phyloP scores from a whole-genome alignment of 768 basidiomycete species.

The Termitomyces titanicus region DNA sequence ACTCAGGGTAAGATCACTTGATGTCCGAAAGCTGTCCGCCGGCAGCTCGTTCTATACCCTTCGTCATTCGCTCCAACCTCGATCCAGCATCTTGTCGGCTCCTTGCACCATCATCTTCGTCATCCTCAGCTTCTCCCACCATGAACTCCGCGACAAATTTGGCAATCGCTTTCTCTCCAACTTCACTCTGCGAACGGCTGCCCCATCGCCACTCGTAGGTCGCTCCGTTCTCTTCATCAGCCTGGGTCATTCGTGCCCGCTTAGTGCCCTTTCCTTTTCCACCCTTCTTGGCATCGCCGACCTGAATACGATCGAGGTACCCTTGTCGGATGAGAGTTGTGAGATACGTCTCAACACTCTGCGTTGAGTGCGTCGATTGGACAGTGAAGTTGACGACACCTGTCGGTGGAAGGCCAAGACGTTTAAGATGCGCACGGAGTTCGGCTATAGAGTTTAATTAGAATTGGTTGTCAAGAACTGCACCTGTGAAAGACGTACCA shows the following conservation, averaged over 20 bases:
- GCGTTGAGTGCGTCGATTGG: constrained; percentile 43
- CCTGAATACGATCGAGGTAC: constrained; percentile 68
- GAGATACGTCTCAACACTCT: constrained; percentile 67
- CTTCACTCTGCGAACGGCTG: constrained; percentile 70
- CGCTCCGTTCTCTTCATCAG: constrained; percentile 35
- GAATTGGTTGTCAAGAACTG: not conserved
- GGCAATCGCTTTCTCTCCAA: constrained; percentile 75
- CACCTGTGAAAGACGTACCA: constrained; percentile 41
- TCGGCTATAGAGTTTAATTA: constrained; percentile 46
- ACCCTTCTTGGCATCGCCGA: constrained; percentile 43
- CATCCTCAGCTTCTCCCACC: constrained; percentile 40
- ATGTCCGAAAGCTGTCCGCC: constrained; percentile 50
- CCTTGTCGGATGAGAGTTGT: constrained; percentile 60
- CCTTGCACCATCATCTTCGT: constrained; percentile 33
- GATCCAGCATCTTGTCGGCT: constrained; percentile 5
- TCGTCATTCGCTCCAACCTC: constrained; percentile 36
- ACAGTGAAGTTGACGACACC: constrained; percentile 48
- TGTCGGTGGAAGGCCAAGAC: constrained; percentile 54
- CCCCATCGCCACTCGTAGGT: constrained; percentile 87
- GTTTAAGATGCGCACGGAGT: constrained; percentile 65
- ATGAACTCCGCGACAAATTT: constrained; percentile 81
- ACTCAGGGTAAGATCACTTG: constrained; percentile 15
- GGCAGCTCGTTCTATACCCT: constrained; percentile 60
- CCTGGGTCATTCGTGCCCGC: constrained; percentile 48
- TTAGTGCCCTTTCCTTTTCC: constrained; percentile 38